Evolutionary conservation across 2,329 filamentous ascomycete genomes (phyloP).

Genomic region (Chaetothyriales sp.): DNA sequence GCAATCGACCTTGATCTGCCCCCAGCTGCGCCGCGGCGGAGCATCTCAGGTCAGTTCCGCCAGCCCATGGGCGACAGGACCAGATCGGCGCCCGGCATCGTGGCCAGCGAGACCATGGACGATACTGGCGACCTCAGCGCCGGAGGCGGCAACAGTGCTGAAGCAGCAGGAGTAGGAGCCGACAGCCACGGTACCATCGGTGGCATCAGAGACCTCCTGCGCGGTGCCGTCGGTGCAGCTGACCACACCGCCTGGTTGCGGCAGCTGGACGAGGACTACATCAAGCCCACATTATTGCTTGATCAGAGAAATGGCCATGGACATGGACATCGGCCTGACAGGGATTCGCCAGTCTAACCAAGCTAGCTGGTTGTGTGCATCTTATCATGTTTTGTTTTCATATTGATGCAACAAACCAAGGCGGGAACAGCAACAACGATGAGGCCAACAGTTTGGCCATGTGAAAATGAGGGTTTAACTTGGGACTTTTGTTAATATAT

Average conservation of each 20-base stretch:
- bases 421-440: too few relatives aligned
- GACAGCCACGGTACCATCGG: constrained; percentile 17
- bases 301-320: constrained; percentile 42
- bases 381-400: background rate
- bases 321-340: constrained; percentile 6
- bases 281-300: constrained; percentile 79
- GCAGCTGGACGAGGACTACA: constrained; percentile 88
- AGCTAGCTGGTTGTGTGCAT: too few relatives aligned
- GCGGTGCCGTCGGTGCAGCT: constrained; percentile 48
- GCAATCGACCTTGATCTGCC: constrained; percentile 46
- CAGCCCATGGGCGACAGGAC: constrained; percentile 3
- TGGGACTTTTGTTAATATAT: too few relatives aligned
- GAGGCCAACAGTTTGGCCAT: too few relatives aligned
- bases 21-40: constrained; percentile 35
- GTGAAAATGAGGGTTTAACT: too few relatives aligned
- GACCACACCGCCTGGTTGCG: constrained; percentile 83
- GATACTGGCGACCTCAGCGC: constrained; percentile 6
- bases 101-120: constrained; percentile 6
- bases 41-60: constrained; percentile 19
- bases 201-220: constrained; percentile 69
- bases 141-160: constrained; percentile 8
- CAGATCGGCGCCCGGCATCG: constrained; percentile 11
- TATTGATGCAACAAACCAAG: background rate
- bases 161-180: constrained; percentile 10
- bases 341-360: background rate